Conservation (phyloP, 129 eudicot species). For the Centaurea solstitialis region DNA sequence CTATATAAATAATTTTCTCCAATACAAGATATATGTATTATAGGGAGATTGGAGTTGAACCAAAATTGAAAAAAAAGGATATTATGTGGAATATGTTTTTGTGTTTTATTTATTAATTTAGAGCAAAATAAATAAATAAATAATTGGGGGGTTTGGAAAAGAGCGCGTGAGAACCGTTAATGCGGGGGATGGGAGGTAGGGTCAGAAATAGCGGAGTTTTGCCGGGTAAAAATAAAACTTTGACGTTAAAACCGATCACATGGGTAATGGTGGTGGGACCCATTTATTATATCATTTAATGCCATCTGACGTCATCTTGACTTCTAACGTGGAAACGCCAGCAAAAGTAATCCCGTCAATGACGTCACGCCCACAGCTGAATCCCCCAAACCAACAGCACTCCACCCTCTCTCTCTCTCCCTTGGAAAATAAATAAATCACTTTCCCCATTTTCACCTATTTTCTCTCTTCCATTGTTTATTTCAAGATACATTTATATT, state of each 20-base stretch:
- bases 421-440: not conserved
- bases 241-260: slow-evolving; percentile 43
- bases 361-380: slow-evolving; percentile 41
- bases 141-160: not conserved
- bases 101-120: too few species aligned
- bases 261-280: slow-evolving; percentile 47
- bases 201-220: slow-evolving; percentile 39
- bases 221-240: slow-evolving; percentile 28
- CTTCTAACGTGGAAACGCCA: slow-evolving; percentile 48
- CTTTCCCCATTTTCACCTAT: not conserved
- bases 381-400: slow-evolving; percentile 28
- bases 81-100: too few species aligned
- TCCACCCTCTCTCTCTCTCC: not conserved
- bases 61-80: too few species aligned
- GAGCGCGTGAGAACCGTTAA: slow-evolving; percentile 34
- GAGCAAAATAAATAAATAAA: too few species aligned
- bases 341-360: slow-evolving; percentile 21
- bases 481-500: not conserved
- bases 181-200: slow-evolving; percentile 7
- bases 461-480: not conserved
- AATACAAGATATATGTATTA: too few species aligned
- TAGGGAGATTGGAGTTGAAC: not conserved
- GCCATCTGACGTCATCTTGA: slow-evolving; percentile 41
- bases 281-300: not conserved
- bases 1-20: too few species aligned